Percentiles rank a stretch among this genome's conserved stretches.
phyloP scores from a whole-genome alignment of 2,329 filamentous ascomycete genomes.

The Rutstroemia sp. region DNA sequence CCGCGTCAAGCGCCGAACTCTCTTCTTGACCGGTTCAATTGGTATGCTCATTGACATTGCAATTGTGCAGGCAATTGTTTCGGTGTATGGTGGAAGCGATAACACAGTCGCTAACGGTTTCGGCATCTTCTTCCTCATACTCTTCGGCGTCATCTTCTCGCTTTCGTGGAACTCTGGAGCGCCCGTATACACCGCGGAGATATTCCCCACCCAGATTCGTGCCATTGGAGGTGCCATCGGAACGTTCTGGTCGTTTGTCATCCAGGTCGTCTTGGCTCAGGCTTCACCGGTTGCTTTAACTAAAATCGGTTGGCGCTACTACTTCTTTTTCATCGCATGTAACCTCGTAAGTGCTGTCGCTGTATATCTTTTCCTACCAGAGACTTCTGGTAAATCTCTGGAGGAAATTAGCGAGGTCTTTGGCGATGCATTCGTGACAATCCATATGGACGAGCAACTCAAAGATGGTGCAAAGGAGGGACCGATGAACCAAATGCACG shows the following conservation, averaged over 20 bases:
- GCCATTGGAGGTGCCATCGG: slow-evolving; percentile 8
- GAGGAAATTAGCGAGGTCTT: no score
- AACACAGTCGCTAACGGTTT: background rate
- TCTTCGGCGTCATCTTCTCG: slow-evolving; percentile 6
- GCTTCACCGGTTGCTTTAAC: slow-evolving; percentile 2
- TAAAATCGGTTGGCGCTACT: slow-evolving; percentile 8
- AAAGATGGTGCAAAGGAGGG: no score
- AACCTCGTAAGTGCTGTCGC: slow-evolving; percentile 3
- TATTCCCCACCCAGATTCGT: slow-evolving; percentile 14
- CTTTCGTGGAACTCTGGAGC: slow-evolving; percentile 5
- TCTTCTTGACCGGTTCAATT: background rate
- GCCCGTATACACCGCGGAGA: slow-evolving; percentile 11
- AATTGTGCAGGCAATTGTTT: no score
- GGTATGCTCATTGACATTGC: no score
- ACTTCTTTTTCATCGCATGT: slow-evolving; percentile 10
- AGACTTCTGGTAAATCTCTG: no score
- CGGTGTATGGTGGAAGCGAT: no score
- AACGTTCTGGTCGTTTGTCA: slow-evolving; percentile 2
- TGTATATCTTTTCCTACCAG: no score
- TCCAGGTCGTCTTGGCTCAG: background rate
- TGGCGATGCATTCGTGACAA: no score
- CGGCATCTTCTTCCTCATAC: slow-evolving; percentile 7
- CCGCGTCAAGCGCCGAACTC: background rate
- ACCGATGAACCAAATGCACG: no score
- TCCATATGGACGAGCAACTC: no score